phyloP scores from a whole-genome alignment of 495 filamentous ascomycete genomes.

The Hypoxylon crocopeplum region DNA sequence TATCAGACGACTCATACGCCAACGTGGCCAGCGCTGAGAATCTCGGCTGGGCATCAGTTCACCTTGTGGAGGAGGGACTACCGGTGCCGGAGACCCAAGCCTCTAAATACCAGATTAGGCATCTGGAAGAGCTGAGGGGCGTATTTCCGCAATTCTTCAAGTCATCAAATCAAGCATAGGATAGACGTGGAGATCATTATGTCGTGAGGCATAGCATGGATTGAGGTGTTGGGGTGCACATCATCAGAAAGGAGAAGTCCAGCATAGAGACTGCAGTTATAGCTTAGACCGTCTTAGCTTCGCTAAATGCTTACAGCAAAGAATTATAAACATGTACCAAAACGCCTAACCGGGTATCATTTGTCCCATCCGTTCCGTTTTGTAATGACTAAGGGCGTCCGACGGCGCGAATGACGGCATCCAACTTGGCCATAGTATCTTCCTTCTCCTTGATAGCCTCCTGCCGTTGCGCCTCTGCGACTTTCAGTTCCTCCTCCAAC shows the following conservation, averaged over 20 bases:
- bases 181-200: background rate
- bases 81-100: conserved; percentile 64
- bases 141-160: conserved; percentile 84
- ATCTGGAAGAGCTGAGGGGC: conserved; percentile 72
- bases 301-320: background rate
- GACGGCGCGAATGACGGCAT: conserved; percentile 67
- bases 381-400: conserved; percentile 50
- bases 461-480: conserved; percentile 73
- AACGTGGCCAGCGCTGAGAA: conserved; percentile 76
- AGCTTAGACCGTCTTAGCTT: conserved; percentile 7
- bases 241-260: background rate
- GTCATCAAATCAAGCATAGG: conserved; percentile 24
- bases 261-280: background rate
- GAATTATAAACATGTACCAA: too few relatives aligned
- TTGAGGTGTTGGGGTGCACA: conserved; percentile 12
- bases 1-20: conserved; percentile 76
- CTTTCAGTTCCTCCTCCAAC: conserved; percentile 76
- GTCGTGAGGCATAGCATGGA: background rate
- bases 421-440: conserved; percentile 68
- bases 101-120: conserved; percentile 71
- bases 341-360: conserved; percentile 36
- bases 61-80: conserved; percentile 78
- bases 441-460: conserved; percentile 75
- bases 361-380: background rate
- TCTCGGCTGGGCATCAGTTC: conserved; percentile 79